Base-by-base conservation (phyloP, 331 rosid species). In the Quercus tomentella region DNA sequence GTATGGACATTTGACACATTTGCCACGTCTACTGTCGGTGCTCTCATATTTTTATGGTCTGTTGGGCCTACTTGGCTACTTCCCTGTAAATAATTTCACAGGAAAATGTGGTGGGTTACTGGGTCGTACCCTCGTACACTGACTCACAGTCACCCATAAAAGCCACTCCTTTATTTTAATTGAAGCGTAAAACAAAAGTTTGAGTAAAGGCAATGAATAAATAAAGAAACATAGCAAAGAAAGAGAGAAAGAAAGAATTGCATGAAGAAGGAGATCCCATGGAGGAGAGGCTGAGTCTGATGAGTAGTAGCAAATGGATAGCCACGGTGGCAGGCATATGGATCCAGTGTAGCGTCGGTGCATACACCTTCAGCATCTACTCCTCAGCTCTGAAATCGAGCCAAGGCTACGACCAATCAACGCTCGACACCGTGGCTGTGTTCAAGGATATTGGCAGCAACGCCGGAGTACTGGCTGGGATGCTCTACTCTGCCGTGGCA, bases 401-500 rank as follows among this genome's bases (percentile, higher is more conserved):
- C 18, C 98, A 96, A 49, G 84, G 85, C 60, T 93, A 93, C 81
- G 90, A 90, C 33, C 98, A 96, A 80, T 96, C 94, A 41, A 93
- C 96, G 3, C 96, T 96, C 77, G 94, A 93, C 82, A 87, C 96
- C 31, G 94, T 96, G 21, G 91, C 98, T 20, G 97, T 96, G 70
- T 96, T 93, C 93, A 93, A 93, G 30, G 98, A 93, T 82, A 86
- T 96, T 65, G 99, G 98, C 2, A 96, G 92, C 41, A 96, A 90
- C 89, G 92, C 89, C 54, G 99, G 99, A 28, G 57, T 91, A 63
- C 81, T 96, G 54, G 82, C 99, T 22, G 98, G 99, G 30, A 65
- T 96, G 54, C 93, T 96, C 41, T 96, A 88, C 87, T 84, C 98
- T 67, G 94, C 90, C 75, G 92, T 91, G n/a, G 75, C 90, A 0